Percentiles rank a stretch among this genome's conserved stretches.
phyloP scores from a whole-genome alignment of 805 yeast genomes.

The Yamadazyma endophytica region DNA sequence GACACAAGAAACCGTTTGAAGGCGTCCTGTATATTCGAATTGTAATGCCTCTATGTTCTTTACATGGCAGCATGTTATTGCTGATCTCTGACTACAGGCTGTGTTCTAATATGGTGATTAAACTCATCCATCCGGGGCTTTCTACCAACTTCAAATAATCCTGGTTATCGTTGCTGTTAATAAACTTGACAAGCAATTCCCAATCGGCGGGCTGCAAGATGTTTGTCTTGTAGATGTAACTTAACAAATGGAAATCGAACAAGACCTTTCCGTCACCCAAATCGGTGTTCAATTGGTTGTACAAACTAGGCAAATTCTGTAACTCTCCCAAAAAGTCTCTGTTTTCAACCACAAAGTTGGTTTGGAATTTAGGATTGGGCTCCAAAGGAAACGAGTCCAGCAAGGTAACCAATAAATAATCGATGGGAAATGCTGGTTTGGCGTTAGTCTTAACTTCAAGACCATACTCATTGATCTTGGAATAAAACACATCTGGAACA shows the following conservation, averaged over 20 bases:
- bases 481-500: slow-evolving; percentile 92
- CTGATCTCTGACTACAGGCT: slow-evolving; percentile 16
- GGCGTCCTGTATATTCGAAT: too few species aligned
- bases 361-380: slow-evolving; percentile 47
- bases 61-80: neutral
- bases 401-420: slow-evolving; percentile 76
- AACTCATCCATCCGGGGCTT: slow-evolving; percentile 79
- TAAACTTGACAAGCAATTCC: slow-evolving; percentile 44
- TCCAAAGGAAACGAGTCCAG: slow-evolving; percentile 89
- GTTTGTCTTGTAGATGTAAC: slow-evolving; percentile 52
- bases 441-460: slow-evolving; percentile 84
- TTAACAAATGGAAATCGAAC: slow-evolving; percentile 75
- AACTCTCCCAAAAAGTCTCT: slow-evolving; percentile 70
- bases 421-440: slow-evolving; percentile 91
- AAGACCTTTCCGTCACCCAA: slow-evolving; percentile 26
- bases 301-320: slow-evolving; percentile 60
- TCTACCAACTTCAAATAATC: slow-evolving; percentile 52
- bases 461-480: slow-evolving; percentile 81
- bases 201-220: slow-evolving; percentile 58
- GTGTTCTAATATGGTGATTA: slow-evolving; percentile 49
- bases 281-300: slow-evolving; percentile 43
- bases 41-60: too few species aligned
- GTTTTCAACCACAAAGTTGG: slow-evolving; percentile 71
- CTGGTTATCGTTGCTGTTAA: slow-evolving; percentile 36
- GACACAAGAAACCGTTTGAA: too few species aligned